phyloP scores from a whole-genome alignment of 2,329 filamentous ascomycete genomes.

The Onygenales sp. region DNA sequence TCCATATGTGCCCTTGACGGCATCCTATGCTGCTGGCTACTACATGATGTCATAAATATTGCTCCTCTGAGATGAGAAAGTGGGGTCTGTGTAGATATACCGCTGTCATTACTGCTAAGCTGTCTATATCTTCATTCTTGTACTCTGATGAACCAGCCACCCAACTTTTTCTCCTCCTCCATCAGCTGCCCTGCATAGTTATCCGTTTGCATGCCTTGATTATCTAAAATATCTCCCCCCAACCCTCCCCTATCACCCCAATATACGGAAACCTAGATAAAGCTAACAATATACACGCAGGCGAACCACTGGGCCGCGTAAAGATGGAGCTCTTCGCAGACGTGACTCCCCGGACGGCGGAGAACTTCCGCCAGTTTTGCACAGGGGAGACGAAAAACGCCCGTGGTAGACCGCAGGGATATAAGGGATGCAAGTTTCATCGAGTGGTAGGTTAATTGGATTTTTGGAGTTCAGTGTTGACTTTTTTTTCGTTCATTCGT shows the following conservation, averaged over 20 bases:
- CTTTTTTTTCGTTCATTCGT: not conserved
- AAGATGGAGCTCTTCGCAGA: conserved; percentile 86
- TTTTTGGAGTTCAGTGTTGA: not conserved
- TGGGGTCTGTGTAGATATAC: no score
- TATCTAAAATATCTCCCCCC: not conserved
- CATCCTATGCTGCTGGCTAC: no score
- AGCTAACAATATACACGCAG: conserved; percentile 34
- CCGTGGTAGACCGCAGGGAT: conserved; percentile 72
- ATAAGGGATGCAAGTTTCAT: conserved; percentile 92
- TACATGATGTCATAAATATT: no score
- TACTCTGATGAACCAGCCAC: no score
- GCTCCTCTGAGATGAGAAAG: no score
- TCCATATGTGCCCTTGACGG: no score
- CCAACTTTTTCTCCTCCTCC: no score
- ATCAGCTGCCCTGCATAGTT: no score
- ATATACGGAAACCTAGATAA: not conserved
- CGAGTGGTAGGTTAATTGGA: conserved; percentile 58
- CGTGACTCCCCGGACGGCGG: conserved; percentile 75
- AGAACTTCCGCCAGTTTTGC: conserved; percentile 96
- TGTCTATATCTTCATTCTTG: no score
- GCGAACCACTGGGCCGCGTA: conserved; percentile 75
- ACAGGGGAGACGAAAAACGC: conserved; percentile 82
- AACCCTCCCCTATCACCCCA: not conserved
- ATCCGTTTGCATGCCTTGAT: no score
- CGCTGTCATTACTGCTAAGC: no score